Conservation (phyloP, 129 eudicot species). For the Pittosporum tobira region DNA sequence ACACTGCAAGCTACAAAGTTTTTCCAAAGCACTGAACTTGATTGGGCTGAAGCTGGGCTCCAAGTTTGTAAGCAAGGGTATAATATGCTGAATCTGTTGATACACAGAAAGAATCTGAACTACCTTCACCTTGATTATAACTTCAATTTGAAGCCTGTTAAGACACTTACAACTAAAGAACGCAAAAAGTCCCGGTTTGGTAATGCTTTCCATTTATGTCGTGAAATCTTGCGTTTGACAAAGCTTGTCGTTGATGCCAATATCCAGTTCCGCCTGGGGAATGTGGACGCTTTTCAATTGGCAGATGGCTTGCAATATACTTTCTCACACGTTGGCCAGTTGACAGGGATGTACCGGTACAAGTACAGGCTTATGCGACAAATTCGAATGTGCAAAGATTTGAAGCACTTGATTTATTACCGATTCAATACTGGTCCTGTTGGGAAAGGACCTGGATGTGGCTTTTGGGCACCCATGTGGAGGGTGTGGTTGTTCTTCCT, state of each 20-base stretch:
- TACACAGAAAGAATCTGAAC: conserved; percentile 88
- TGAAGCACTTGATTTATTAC: conserved; percentile 90
- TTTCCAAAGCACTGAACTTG: conserved; percentile 95
- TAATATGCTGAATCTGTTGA: conserved; percentile 91
- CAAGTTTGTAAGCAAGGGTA: conserved; percentile 99
- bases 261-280: conserved; percentile 96
- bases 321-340: conserved; percentile 95
- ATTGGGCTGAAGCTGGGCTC: conserved; percentile 99
- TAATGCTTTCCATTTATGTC: conserved; percentile 94
- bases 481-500: conserved; percentile 97
- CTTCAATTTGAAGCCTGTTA: conserved; percentile 92
- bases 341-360: conserved; percentile 98
- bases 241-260: conserved; percentile 99
- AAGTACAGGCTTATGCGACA: conserved; percentile 97
- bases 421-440: conserved; percentile 99
- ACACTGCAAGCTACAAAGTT: conserved; percentile 95
- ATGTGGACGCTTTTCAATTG: conserved; percentile 97
- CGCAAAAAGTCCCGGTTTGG: conserved; percentile 97
- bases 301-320: conserved; percentile 98
- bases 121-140: conserved; percentile 96
- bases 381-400: conserved; percentile 95
- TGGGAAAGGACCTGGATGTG: conserved; percentile 99
- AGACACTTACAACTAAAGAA: conserved; percentile 95
- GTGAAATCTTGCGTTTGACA: conserved; percentile 92
- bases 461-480: conserved; percentile 99